Evolutionary conservation across 2,329 filamentous ascomycete species (phyloP), one percentile per base, ranked within the genome.

Genomic region (Neofusicoccum parvum): DNA sequence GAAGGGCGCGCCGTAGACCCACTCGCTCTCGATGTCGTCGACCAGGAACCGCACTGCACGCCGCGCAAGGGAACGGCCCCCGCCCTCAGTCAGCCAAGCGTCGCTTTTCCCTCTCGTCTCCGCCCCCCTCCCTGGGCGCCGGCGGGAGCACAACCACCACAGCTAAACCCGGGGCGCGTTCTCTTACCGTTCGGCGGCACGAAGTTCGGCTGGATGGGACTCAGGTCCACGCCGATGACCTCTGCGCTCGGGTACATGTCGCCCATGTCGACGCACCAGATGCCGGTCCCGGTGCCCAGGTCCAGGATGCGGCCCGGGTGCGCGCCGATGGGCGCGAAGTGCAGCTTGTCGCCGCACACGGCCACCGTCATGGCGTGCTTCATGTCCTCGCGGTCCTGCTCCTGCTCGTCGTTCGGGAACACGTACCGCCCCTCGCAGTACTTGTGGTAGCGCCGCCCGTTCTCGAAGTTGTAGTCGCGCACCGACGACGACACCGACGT

Each of bases 21-120:
- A 83, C 20, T 76, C 74, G n/a, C 75, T 70, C 1, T 76, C 76
- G 14, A 80, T 74, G 60, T 83, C 81, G 72, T 83, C 82, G 64
- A 84, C 78, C 62, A 82, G 77, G 69, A 83, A 83, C 62, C 80
- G 80, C 17, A 86, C 80, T 65, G 36, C 20, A 27, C 27, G 36
- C 3, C 17, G 36, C 37, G 14, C 37, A 15, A 11, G 37, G 37
- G 36, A 39, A 39, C 37, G 3, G 3, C 37, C 7, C 27, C 27
- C 27, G 27, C 27, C 4, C 14, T 43, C 41, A n/a, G 56, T 59
- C 56, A 59, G 56, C 56, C 32, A 23, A 27, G 10, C 27, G n/a
- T 12, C n/a, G 10, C 39, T 34, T 39, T 32, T 27, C 17, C 14
- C 41, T 11, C 54, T 15, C 14, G 14, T 45, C 43, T 10, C 43